Evolutionary conservation across 768 basidiomycete species (phyloP), one percentile per base, ranked within the genome.

Genomic region (Pisolithus marmoratus): DNA sequence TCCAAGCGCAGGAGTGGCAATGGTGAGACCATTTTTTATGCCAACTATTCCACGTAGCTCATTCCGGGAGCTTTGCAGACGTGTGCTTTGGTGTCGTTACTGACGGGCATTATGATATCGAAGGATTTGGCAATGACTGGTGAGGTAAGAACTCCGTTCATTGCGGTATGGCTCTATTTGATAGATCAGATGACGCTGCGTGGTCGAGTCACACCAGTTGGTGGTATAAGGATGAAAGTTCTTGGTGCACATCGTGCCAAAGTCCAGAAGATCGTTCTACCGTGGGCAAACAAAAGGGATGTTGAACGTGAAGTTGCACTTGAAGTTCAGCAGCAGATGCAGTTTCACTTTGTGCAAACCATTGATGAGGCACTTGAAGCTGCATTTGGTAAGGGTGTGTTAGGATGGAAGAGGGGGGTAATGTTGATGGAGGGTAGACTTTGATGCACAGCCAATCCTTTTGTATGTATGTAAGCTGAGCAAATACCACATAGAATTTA

Each of bases 181-280:
- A 45, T 37, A 37, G 46, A 22, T 23, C 19, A 84, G 82, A 87
- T 94, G 49, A 95, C 93, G 0, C 76, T 93, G 1, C 80, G 90
- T 2, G 89, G 90, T 15, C 81, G 81, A 8, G 84, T 92, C 34
- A 87, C 84, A 0, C 82, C 91, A 5, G 88, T 95, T 2, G 92
- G 92, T 4, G 92, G 92, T 0, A 89, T 95, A 68, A 92, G 93
- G 63, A 93, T 94, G 74, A 91, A 91, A 64, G 77, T 94, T 1
- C 78, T 95, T 17, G 92, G 91, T 17, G 93, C 93, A 0, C 91
- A 94, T 65, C 83, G 93, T 6, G 90, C 90, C 2, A 82, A 86
- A 34, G 81, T 94, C 41, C 84, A 76, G 45, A 93, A 85, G 63
- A 81, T 95, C 34, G 85, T 96, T 50, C 73, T 96, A 6, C 93